Base-by-base conservation (phyloP, 2,329 filamentous ascomycete species). In the Alternaria burnsii region DNA sequence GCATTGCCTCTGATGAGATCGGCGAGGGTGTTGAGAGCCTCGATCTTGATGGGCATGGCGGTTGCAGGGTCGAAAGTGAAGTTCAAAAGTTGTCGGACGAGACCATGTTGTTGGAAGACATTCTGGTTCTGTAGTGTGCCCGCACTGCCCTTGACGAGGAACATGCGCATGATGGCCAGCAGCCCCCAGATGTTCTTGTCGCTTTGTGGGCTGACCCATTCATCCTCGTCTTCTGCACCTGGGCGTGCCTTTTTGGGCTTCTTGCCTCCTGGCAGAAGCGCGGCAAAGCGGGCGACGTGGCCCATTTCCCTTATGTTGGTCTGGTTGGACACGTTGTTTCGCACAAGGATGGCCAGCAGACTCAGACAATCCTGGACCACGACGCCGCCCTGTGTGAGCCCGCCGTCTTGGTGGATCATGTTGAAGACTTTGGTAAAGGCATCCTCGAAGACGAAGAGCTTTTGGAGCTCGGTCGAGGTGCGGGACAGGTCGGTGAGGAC, bases 111-210 rank as follows among this genome's bases (percentile, higher is more conserved):
- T 85, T 91, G 94, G 70, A 97, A 97, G 7, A 92, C 89, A 51
- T 85, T 84, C 78, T 98, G 95, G 71, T 98, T 99, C 65, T 91
- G 88, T 32, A 87, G 82, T 2, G 93, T 96, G 43, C 91, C 91
- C 51, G 89, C 83, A 32, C 92, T 92, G n/a, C 94, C 93, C 38
- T 87, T 85, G 8, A 91, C 87, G 22, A 99, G 83, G 75, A 99
- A 97, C 59, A 98, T 84, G 68, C 93, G 89, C 61, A 97, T 85
- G 20, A 99, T 89, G 40, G 91, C 92, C 48, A 98, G 82, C 42
- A 97, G 85, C 41, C 94, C 95, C 84, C 95, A 97, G 11, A 97
- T 84, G 73, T 97, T 98, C 75, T 95, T 93, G 58, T 95, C 94
- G 59, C 88, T 87, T 72, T 96, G 91, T 20, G 88, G 86, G 71